Evolutionary conservation across 352 stramenopile genomes (phyloP).

Genomic region (Stramenopiles sp.): DNA sequence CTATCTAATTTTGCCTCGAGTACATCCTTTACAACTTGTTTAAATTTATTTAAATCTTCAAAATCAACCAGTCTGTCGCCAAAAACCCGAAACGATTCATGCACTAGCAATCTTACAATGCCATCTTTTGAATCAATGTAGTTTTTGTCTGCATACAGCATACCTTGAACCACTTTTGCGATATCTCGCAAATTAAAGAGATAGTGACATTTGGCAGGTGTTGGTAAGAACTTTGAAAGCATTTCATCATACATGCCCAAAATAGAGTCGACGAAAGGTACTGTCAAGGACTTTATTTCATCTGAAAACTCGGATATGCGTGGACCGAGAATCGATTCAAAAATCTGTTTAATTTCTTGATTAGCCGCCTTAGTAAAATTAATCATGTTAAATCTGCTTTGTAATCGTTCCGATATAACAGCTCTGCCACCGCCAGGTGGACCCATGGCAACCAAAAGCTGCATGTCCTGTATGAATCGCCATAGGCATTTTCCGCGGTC

Average conservation of each 20-base stretch:
- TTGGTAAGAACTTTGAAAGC: slow-evolving; percentile 61
- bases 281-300: slow-evolving; percentile 39
- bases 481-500: slow-evolving; percentile 72
- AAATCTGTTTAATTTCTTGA: slow-evolving; percentile 66
- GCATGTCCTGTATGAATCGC: slow-evolving; percentile 65
- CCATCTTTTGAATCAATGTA: slow-evolving; percentile 37
- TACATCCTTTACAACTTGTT: slow-evolving; percentile 38
- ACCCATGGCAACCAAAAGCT: slow-evolving; percentile 70
- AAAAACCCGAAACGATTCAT: slow-evolving; percentile 80
- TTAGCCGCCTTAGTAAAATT: slow-evolving; percentile 70
- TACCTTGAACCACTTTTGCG: slow-evolving; percentile 73
- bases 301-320: slow-evolving; percentile 65
- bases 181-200: slow-evolving; percentile 83
- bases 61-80: slow-evolving; percentile 72
- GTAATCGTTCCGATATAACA: slow-evolving; percentile 61
- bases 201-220: slow-evolving; percentile 75
- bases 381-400: slow-evolving; percentile 67
- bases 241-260: slow-evolving; percentile 74
- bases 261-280: slow-evolving; percentile 49
- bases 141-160: slow-evolving; percentile 56
- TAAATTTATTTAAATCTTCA: slow-evolving; percentile 71
- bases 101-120: slow-evolving; percentile 67
- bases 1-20: slow-evolving; percentile 50
- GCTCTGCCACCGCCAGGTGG: slow-evolving; percentile 61
- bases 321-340: slow-evolving; percentile 66